Evolutionary conservation across 2,329 filamentous ascomycete genomes (phyloP), one percentile per base, ranked within the genome.

Genomic region (Gaeumannomyces sp.): DNA sequence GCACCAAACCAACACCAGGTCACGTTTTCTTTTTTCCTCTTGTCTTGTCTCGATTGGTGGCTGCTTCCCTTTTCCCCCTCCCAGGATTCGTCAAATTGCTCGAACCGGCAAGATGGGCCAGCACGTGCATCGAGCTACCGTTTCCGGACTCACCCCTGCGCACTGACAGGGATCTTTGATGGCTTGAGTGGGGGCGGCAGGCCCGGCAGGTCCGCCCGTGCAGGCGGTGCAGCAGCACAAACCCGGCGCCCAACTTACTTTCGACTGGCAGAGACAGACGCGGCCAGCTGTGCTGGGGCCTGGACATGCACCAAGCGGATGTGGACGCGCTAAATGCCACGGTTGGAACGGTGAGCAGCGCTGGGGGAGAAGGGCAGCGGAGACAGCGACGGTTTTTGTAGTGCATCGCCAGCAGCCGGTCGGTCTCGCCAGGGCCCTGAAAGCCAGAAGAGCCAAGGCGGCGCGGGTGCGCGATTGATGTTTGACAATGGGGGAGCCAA

Each of bases 131-230:
- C 53, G 22, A 31, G 61, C 31, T 63, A 58, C 61, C 61, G 61
- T 56, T 56, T 63, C 62, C 10, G 45, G 45, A n/a, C 45, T n/a
- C 45, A 53, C 62, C 62, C 62, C 62, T 64, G 62, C 56, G 53
- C 62, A 63, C 53, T n/a, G 62, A 50, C 62, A 64, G 56, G 62
- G 62, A 38, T 64, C 56, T 64, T 53, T n/a, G 31, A 31, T 60
- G 59, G 59, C 28, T 60, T 60, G 28, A 29, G 59, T 60, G 59
- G 59, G 59, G 59, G 59, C 59, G 29, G 59, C 59, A 60, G 22
- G 19, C 45, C 45, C 45, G 45, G 45, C 45, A 53, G 45, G 45
- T 8, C 33, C 33, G 33, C 33, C 45, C 16, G 45, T 53, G 45
- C 45, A 45, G 38, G 38, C 13, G 38, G 38, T 45, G 38, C 38